Evolutionary conservation across 331 rosid genomes (phyloP).

Genomic region (Phaseolus coccineus): DNA sequence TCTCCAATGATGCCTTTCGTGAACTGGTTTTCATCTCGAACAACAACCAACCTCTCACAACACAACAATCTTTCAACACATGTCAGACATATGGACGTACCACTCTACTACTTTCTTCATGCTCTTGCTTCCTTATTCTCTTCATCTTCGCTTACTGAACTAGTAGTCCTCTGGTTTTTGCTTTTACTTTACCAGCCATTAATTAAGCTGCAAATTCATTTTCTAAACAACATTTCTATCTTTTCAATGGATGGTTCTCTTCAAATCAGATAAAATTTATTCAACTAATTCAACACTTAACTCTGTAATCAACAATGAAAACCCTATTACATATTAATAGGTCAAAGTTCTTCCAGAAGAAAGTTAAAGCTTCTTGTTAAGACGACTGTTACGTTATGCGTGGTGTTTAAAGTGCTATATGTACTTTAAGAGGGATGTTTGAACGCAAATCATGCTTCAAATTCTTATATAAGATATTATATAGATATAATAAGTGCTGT

Average conservation of each 20-base stretch:
- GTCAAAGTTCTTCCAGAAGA: background rate
- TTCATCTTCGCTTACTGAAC: background rate
- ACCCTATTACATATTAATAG: background rate
- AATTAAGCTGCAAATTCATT: no score
- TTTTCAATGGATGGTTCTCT: no score
- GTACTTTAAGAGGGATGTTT: background rate
- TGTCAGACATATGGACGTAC: background rate
- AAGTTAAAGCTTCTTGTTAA: background rate
- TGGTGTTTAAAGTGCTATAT: background rate
- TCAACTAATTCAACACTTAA: background rate
- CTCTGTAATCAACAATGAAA: background rate
- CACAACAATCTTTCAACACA: constrained; percentile 1
- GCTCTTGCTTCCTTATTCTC: background rate
- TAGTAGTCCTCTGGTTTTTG: no score
- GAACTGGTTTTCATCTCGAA: background rate
- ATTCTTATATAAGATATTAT: background rate
- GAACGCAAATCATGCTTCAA: background rate
- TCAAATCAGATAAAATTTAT: background rate
- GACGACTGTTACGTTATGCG: background rate
- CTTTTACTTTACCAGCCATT: background rate
- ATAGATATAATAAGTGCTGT: background rate
- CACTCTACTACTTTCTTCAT: background rate
- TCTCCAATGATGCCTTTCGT: background rate
- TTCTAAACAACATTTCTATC: no score
- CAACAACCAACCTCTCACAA: background rate